phyloP scores from a whole-genome alignment of 371 early-diverging fungal genomes.

The Umbelopsis sp. region DNA sequence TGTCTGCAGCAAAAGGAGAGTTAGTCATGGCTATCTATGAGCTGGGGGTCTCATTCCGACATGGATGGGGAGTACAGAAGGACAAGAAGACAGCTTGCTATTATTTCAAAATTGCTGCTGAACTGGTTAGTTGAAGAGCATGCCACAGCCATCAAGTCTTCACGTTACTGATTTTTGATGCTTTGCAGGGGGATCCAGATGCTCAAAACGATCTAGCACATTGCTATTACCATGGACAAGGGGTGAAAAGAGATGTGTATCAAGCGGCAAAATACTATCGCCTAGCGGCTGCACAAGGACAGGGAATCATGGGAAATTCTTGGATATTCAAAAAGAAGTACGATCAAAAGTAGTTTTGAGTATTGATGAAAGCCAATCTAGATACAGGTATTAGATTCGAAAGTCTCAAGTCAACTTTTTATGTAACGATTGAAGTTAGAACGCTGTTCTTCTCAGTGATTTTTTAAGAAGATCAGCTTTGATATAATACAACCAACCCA shows the following conservation, averaged over 20 bases:
- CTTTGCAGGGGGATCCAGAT: constrained; percentile 63
- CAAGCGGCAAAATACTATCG: constrained; percentile 86
- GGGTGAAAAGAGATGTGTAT: constrained; percentile 78
- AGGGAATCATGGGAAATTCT: constrained; percentile 81
- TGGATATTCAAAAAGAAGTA: constrained; percentile 71
- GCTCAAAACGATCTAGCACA: constrained; percentile 81
- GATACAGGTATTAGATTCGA: no score
- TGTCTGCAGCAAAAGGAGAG: constrained; percentile 56
- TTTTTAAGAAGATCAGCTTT: no score
- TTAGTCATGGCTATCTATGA: constrained; percentile 85
- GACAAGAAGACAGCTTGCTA: constrained; percentile 85
- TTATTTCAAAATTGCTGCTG: constrained; percentile 88
- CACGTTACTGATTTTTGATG: neutral
- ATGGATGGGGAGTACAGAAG: constrained; percentile 90
- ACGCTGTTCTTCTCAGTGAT: no score
- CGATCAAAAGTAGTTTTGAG: constrained; percentile 24
- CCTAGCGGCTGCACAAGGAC: constrained; percentile 80
- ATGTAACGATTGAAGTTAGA: no score
- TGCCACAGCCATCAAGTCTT: neutral
- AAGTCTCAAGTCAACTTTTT: no score
- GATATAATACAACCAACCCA: no score
- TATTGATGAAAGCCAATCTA: neutral
- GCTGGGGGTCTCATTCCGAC: constrained; percentile 80
- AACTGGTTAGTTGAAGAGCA: constrained; percentile 82
- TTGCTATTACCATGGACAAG: constrained; percentile 78